Conservation (phyloP, 108 stramenopile genomes). For the Fragilaria crotonensis region DNA sequence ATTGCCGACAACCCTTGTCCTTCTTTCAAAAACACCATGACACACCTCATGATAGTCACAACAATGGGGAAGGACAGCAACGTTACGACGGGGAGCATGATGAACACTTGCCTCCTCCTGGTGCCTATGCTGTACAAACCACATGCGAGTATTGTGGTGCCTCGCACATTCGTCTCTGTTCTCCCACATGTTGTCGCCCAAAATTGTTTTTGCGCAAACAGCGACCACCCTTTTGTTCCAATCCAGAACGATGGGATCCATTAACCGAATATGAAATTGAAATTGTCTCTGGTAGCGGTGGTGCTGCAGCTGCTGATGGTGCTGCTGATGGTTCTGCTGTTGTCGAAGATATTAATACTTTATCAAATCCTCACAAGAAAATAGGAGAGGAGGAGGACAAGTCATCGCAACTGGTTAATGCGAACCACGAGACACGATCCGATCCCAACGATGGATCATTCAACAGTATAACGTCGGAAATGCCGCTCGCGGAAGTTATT, state of each 20-base stretch:
- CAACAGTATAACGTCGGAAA: no score
- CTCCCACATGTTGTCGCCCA: conserved; percentile 17
- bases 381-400: no score
- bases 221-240: conserved; percentile 15
- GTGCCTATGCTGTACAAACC: conserved; percentile 11
- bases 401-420: no score
- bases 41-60: not conserved
- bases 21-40: conserved; percentile 3
- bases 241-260: not conserved
- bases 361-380: no score
- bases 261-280: conserved; percentile 2
- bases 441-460: no score
- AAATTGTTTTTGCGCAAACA: conserved; percentile 21
- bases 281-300: no score
- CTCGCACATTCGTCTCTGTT: conserved; percentile 1
- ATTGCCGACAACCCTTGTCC: conserved; percentile 17
- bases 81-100: not conserved
- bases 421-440: no score
- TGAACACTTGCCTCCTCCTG: not conserved
- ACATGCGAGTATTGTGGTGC: conserved; percentile 26
- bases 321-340: no score
- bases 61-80: no score
- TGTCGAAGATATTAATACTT: no score
- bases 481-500: no score
- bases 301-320: no score